Percentiles rank a stretch among this genome's conserved stretches.
Evolutionary conservation across 306 rosid genomes (phyloP).

Genomic region (Rosa lucieae): DNA sequence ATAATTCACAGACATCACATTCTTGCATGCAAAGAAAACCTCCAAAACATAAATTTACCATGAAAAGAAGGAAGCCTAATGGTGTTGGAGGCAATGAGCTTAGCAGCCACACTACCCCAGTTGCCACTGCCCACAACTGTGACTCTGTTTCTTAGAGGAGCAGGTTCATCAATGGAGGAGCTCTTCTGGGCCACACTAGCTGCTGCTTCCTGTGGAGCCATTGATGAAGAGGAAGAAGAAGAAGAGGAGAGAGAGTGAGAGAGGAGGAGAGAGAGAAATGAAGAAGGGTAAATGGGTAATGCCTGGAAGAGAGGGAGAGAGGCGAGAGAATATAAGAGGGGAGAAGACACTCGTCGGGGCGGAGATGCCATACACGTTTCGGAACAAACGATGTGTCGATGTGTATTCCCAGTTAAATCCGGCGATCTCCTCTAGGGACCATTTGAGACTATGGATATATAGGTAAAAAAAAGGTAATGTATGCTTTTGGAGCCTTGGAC

Average conservation of each 20-base stretch:
- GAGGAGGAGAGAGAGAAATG: background rate
- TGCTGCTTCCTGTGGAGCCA: constrained; percentile 60
- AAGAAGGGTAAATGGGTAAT: constrained; percentile 12
- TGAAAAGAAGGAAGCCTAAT: constrained; percentile 53
- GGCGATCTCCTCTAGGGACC: constrained; percentile 47
- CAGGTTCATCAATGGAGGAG: constrained; percentile 34
- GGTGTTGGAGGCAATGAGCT: constrained; percentile 88
- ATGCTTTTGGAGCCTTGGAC: background rate
- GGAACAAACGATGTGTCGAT: constrained; percentile 36
- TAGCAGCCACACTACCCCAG: constrained; percentile 94
- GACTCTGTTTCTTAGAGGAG: constrained; percentile 56
- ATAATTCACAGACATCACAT: background rate
- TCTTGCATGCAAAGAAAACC: constrained; percentile 16
- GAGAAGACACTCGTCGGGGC: constrained; percentile 35
- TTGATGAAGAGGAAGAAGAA: constrained; percentile 1
- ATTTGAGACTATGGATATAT: background rate
- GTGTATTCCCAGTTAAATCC: constrained; percentile 37
- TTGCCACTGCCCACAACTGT: constrained; percentile 90
- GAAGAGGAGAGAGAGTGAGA: background rate
- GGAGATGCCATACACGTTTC: constrained; percentile 73
- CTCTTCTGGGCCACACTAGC: constrained; percentile 8
- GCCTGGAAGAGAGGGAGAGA: constrained; percentile 9
- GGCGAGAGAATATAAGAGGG: constrained; percentile 21
- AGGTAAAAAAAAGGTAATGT: background rate
- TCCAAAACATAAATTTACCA: constrained; percentile 38